Evolutionary conservation across 2,329 filamentous ascomycete genomes (phyloP), one percentile per base, ranked within the genome.

Genomic region (Colletotrichum sublineola): DNA sequence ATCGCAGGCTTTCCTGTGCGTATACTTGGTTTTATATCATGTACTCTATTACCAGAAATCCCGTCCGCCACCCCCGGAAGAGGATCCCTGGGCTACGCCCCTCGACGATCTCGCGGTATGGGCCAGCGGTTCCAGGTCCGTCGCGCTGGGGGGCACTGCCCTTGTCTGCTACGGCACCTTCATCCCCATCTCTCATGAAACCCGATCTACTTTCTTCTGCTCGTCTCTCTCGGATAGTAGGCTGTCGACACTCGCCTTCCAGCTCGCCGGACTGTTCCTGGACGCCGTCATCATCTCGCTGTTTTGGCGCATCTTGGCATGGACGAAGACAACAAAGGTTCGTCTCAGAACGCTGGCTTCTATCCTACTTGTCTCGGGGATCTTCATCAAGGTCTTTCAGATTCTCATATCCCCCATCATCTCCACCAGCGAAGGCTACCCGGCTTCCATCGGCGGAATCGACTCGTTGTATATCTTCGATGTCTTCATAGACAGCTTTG

Each of bases 191-290:
- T 79, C 80, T 18, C 81, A 82, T n/a, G 79, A 80, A 3, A 76
- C 78, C 24, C 79, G 76, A n/a, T 89, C 87, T 15, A 87, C 86
- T 0, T 88, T 86, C 69, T 83, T 88, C 68, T 90, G 88, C 75
- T 85, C 87, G 24, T 74, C 80, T 5, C 75, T 81, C 4, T 73
- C 82, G 18, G 86, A 88, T 66, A 82, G 79, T 63, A 78, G 78
- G 3, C 75, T 78, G 5, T 77, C 77, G 24, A 78, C 84, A 1
- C 74, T 85, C 0, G 73, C 80, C n/a, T 75, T 85, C 8, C 88
- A 89, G 73, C 80, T 83, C 60, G 24, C 82, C 1, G 85, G 86
- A 0, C 77, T 89, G 24, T 70, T 83, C 31, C 78, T 87, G 6
- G 87, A 90, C 74, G 82, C 84, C 8, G 68, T 78, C 50, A 84